Percentiles rank a stretch among this genome's conserved stretches.
Conservation (phyloP, 345 rosid genomes). For the Hibiscus trionum region DNA sequence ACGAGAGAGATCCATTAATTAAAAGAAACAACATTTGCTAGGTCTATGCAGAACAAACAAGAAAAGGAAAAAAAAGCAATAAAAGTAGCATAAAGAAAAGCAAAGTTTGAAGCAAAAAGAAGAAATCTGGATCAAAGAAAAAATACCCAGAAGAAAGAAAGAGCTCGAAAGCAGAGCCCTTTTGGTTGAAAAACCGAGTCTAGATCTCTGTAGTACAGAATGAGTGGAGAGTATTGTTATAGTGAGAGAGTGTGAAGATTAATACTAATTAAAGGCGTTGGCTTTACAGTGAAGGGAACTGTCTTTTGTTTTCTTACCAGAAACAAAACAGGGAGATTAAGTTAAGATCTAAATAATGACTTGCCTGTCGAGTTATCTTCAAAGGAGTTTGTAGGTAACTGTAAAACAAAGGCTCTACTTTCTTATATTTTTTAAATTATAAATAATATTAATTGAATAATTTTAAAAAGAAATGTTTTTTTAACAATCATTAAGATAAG, state of each 20-base stretch:
- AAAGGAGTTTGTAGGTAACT: neutral
- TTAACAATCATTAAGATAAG: too few species aligned
- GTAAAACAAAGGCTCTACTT: too few species aligned
- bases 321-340: neutral
- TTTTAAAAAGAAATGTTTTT: too few species aligned
- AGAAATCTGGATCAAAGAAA: conserved; percentile 4
- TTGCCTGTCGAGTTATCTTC: neutral
- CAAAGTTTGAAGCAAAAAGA: neutral
- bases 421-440: too few species aligned
- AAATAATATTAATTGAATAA: too few species aligned
- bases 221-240: neutral
- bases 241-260: neutral
- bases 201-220: conserved; percentile 1
- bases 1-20: neutral
- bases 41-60: neutral
- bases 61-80: neutral
- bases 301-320: neutral
- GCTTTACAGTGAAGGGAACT: neutral
- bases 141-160: conserved; percentile 13
- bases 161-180: neutral
- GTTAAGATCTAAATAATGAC: neutral
- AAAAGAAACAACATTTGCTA: neutral
- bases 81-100: neutral
- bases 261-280: neutral
- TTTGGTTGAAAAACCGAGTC: neutral